These are phyloP conservation scores for Aspergillus pseudoviridinutans DNA, from an alignment of 2,329 filamentous ascomycete species.

Conservation along the genomic window DNA sequence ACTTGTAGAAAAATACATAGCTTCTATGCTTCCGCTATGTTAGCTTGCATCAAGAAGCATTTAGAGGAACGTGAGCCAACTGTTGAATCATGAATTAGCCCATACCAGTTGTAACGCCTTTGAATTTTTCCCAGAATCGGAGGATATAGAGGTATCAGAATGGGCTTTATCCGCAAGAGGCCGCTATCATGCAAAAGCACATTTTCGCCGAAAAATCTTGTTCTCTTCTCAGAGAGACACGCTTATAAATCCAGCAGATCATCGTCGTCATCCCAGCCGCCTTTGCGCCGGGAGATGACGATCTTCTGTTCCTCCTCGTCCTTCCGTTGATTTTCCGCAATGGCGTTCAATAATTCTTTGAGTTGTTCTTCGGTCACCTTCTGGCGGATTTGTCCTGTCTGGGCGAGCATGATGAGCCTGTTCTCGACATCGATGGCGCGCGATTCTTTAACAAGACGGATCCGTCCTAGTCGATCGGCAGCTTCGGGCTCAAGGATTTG, in stretches of 20 bases:
- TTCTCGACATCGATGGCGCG: constrained; percentile 90
- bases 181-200: neutral
- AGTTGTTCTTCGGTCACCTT: constrained; percentile 92
- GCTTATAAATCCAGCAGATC: constrained; percentile 41
- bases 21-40: neutral
- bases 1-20: neutral
- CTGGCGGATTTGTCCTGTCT: constrained; percentile 75
- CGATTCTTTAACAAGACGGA: constrained; percentile 90
- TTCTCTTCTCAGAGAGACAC: constrained; percentile 5
- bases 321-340: constrained; percentile 67
- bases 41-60: neutral
- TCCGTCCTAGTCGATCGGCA: constrained; percentile 86
- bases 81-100: neutral
- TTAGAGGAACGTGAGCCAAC: neutral
- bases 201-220: neutral
- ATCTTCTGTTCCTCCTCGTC: constrained; percentile 70
- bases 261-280: constrained; percentile 74
- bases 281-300: constrained; percentile 78
- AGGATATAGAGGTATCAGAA: neutral
- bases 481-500: constrained; percentile 96
- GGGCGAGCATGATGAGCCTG: constrained; percentile 84
- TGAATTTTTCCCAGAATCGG: neutral
- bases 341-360: constrained; percentile 81
- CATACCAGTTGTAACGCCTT: neutral
- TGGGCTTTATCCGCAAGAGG: neutral